These are phyloP conservation scores for Pistacia integerrima DNA, from an alignment of 345 rosid species.

Conservation along the genomic window DNA sequence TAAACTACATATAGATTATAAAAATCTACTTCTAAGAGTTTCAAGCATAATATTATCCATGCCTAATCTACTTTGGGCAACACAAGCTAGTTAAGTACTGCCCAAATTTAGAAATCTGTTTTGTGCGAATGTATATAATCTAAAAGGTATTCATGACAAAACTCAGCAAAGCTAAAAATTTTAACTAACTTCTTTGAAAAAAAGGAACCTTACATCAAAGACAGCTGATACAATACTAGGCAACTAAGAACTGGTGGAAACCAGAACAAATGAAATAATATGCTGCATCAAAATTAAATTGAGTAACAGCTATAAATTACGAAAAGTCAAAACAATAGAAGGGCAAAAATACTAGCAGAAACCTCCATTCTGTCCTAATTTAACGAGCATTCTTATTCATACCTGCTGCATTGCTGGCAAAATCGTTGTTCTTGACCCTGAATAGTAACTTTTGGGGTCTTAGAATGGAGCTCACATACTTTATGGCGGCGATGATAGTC, in stretches of 20 bases:
- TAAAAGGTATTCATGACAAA: no score
- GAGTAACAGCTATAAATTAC: not conserved
- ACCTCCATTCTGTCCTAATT: not conserved
- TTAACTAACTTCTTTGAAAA: no score
- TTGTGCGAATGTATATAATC: no score
- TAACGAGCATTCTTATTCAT: slow-evolving; percentile 8
- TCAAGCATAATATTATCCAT: not conserved
- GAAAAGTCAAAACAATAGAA: not conserved
- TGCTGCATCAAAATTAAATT: not conserved
- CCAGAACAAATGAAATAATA: not conserved
- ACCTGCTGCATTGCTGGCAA: slow-evolving; percentile 94
- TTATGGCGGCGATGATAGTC: slow-evolving; percentile 80
- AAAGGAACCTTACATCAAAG: no score
- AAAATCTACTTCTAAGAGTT: not conserved
- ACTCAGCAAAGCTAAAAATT: no score
- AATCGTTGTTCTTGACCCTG: slow-evolving; percentile 65
- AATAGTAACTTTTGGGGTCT: slow-evolving; percentile 59
- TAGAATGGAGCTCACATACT: slow-evolving; percentile 74
- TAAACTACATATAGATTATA: not conserved
- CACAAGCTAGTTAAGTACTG: not conserved
- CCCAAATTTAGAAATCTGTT: no score
- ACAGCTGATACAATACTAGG: not conserved
- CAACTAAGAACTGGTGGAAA: not conserved
- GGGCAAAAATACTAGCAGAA: not conserved
- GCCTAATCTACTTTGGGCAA: not conserved